Base-by-base conservation (phyloP, 1,284 basidiomycete genomes). In the Ganoderma boninense region DNA sequence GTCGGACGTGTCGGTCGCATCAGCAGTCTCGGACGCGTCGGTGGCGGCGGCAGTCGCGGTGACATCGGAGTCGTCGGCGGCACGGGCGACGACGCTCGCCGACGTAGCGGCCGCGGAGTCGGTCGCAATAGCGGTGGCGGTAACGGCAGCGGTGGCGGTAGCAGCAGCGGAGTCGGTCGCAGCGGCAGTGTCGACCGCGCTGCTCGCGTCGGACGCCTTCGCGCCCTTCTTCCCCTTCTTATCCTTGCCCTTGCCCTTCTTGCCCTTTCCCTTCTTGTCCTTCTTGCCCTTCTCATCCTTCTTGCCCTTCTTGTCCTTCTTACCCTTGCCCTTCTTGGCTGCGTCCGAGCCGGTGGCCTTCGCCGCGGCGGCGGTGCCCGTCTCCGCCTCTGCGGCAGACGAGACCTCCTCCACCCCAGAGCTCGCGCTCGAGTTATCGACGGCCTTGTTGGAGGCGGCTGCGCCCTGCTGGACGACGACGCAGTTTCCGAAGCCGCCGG, bases 401-500 rank as follows among this genome's bases (percentile, higher is more conserved):
- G 23, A 71, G 38, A 38, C 38, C 64, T 20, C 32, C 23, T 29
- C 20, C 14, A 32, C 20, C 23, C n/a, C 40, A 0, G 59, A n/a
- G 14, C 7, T 8, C 23, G 18, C 18, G 26, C 14, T 29, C 7
- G 38, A 13, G 29, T 2, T 26, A 2, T 32, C 29, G 40, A 32
- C 32, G 10, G 23, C 42, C 38, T 38, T 69, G 54, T 67, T 65
- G 23, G 56, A 69, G 6, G 65, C 64, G 26, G 64, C 64, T 7
- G 54, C 64, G 20, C 54, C 71, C 59, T 78, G 77, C 43, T 73
- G 60, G 49, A 84, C 83, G 64, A 84, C 85, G 29, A 85, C 83
- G 70, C 87, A 89, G 76, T 87, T 87, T 69, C 86, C 87, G 75
- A 87, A 87, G 38, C 84, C 83, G 23, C 80, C 81, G 56, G 81